A percentile compares a stretch with the other conserved stretches of the same genome.
phyloP scores from a whole-genome alignment of 805 yeast species.

The Sugiyamaella valdiviana region DNA sequence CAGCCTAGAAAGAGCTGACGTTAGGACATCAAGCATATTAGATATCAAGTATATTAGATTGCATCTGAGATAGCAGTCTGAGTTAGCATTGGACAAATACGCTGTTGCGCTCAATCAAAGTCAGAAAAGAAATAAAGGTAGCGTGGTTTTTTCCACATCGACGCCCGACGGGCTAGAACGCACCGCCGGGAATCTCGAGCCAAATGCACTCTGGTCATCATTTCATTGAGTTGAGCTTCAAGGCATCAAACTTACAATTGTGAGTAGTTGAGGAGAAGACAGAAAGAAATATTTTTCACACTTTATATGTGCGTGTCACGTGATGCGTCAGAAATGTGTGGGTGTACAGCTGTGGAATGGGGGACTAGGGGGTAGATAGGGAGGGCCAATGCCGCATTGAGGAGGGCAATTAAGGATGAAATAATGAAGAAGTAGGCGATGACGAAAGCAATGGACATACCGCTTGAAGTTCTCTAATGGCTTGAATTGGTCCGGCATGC shows the following conservation, averaged over 20 bases:
- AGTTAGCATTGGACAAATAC: not conserved
- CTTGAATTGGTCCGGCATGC: too few species aligned
- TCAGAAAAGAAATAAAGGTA: constrained; percentile 57
- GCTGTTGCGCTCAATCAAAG: not conserved
- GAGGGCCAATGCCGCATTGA: too few species aligned
- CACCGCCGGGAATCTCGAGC: constrained; percentile 70
- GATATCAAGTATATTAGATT: not conserved
- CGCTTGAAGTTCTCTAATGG: too few species aligned
- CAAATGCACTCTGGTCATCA: constrained; percentile 99
- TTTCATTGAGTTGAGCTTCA: constrained; percentile 25
- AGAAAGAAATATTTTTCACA: constrained; percentile 4
- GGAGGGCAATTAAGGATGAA: too few species aligned
- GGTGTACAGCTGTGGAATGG: too few species aligned
- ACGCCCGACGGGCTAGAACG: constrained; percentile 39
- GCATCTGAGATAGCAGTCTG: not conserved
- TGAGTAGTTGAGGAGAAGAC: not conserved
- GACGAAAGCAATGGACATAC: too few species aligned
- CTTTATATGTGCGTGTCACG: not conserved
- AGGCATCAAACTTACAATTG: constrained; percentile 22
- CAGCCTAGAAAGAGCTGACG: too few species aligned
- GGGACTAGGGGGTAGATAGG: too few species aligned
- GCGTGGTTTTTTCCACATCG: constrained; percentile 99
- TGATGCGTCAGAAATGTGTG: not conserved
- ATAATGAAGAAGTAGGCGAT: too few species aligned
- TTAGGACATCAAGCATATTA: not conserved